Conservation (phyloP, 2,329 filamentous ascomycete species). For the Chaetomium sp. region DNA sequence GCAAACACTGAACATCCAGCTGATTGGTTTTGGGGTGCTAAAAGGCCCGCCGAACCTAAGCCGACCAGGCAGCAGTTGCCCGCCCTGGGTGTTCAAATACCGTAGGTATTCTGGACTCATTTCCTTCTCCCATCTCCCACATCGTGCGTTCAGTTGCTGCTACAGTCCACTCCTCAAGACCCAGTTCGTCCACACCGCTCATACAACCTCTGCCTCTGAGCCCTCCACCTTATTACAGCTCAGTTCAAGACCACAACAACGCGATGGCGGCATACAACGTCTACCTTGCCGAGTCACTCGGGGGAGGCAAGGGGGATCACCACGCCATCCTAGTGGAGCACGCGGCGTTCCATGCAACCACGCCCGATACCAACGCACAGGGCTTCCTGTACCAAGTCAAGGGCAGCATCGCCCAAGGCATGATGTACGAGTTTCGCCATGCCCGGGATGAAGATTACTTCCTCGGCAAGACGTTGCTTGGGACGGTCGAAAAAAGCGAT, state of each 20-base stretch:
- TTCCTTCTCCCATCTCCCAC: neutral
- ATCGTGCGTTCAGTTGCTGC: no score
- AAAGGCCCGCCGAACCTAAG: neutral
- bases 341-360: neutral
- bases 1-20: neutral
- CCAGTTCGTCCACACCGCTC: no score
- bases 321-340: conserved; percentile 6
- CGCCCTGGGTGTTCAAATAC: neutral
- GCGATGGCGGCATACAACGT: neutral
- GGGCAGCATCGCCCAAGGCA: conserved; percentile 5
- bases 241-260: neutral
- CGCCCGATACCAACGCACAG: neutral
- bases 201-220: neutral
- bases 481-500: neutral
- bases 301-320: conserved; percentile 3
- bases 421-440: conserved; percentile 3
- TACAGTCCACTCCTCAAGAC: no score
- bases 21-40: no score
- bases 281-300: conserved; percentile 10
- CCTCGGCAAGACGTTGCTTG: neutral
- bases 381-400: conserved; percentile 5
- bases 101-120: neutral
- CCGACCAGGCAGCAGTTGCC: neutral
- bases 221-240: no score
- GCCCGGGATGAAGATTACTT: neutral